Evolutionary conservation across 768 basidiomycete genomes (phyloP).

Genomic region (Kwoniella dendrophila): DNA sequence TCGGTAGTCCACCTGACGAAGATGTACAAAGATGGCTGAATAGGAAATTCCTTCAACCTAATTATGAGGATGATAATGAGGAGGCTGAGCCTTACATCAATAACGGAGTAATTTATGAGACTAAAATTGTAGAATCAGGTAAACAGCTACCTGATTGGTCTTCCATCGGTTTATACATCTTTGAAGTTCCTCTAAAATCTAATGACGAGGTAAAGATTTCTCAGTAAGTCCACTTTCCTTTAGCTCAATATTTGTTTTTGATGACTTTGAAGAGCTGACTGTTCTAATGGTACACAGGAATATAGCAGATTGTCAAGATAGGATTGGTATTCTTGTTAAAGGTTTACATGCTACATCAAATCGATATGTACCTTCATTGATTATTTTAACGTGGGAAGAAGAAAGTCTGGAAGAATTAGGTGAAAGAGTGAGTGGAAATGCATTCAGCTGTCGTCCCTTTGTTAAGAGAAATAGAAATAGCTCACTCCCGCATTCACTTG

Average conservation of each 20-base stretch:
- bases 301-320: slow-evolving; percentile 34
- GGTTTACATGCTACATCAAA: background rate
- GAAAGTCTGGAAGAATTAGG: slow-evolving; percentile 36
- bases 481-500: no score
- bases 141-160: slow-evolving; percentile 15
- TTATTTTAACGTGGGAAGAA: slow-evolving; percentile 43
- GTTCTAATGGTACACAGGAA: slow-evolving; percentile 24
- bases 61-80: background rate
- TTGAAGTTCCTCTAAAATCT: slow-evolving; percentile 34
- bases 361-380: slow-evolving; percentile 30
- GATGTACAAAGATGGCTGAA: slow-evolving; percentile 38
- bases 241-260: background rate
- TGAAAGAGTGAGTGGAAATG: slow-evolving; percentile 30
- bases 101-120: slow-evolving; percentile 26
- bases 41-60: slow-evolving; percentile 30
- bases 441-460: background rate
- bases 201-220: slow-evolving; percentile 14
- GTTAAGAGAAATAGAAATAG: no score
- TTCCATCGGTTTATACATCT: slow-evolving; percentile 31
- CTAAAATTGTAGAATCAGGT: slow-evolving; percentile 12
- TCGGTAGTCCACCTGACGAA: slow-evolving; percentile 22
- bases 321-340: slow-evolving; percentile 23
- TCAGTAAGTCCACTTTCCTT: slow-evolving; percentile 23
- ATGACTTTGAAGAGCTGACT: background rate
- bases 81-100: slow-evolving; percentile 2